phyloP scores from a whole-genome alignment of 1,284 basidiomycete genomes.

The Apiotrichum gamsii region DNA sequence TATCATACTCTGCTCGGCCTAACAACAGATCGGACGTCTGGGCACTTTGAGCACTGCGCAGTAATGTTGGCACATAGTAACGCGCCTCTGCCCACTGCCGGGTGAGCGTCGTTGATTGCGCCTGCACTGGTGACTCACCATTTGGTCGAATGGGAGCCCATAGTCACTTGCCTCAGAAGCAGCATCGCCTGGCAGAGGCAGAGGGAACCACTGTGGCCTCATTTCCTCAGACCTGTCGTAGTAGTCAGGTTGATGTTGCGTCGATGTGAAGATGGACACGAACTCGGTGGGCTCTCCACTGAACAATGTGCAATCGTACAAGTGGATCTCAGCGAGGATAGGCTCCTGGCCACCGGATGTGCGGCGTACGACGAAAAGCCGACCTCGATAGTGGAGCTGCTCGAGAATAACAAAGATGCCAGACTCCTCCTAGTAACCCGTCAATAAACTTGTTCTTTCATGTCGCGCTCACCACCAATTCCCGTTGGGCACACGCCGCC shows the following conservation, averaged over 20 bases:
- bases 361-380: no score
- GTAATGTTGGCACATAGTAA: constrained; percentile 14
- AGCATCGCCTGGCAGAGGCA: no score
- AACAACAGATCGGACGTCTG: no score
- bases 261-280: neutral
- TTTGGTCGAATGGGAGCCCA: constrained; percentile 19
- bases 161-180: no score
- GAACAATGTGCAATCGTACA: no score
- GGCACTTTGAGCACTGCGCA: constrained; percentile 5
- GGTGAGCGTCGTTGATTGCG: no score
- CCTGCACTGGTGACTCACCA: no score
- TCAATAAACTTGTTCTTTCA: neutral
- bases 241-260: neutral
- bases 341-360: no score
- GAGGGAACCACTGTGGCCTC: constrained; percentile 26
- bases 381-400: no score
- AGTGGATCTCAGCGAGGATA: no score
- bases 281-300: no score
- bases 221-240: constrained; percentile 33
- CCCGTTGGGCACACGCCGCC: constrained; percentile 57
- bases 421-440: constrained; percentile 59
- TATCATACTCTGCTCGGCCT: constrained; percentile 16
- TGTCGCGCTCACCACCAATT: constrained; percentile 48
- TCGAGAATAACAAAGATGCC: constrained; percentile 54
- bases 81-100: constrained; percentile 33